Evolutionary conservation across 148 eudicot genomes (phyloP).

Genomic region (Camellia japonica): DNA sequence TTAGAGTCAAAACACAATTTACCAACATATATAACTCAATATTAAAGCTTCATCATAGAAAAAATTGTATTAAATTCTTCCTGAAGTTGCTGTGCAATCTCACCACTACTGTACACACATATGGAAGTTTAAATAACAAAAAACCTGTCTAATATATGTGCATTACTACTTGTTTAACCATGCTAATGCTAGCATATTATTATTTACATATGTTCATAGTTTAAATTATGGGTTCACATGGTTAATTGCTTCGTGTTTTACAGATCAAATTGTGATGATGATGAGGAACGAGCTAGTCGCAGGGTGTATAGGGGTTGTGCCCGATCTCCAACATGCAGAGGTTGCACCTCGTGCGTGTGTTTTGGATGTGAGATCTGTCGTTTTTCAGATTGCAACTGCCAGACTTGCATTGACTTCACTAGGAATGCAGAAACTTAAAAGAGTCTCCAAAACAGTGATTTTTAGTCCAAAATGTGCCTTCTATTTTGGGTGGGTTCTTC

Average conservation of each 20-base stretch:
- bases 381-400: conserved; percentile 64
- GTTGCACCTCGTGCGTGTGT: conserved; percentile 75
- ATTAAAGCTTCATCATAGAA: too few relatives aligned
- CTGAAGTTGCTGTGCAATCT: neutral
- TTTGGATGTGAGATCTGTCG: conserved; percentile 71
- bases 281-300: conserved; percentile 69
- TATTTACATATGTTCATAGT: neutral
- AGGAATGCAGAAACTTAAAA: conserved; percentile 31
- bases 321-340: conserved; percentile 50
- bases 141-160: neutral
- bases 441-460: neutral
- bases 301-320: conserved; percentile 58
- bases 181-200: neutral
- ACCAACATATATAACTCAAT: neutral
- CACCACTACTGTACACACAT: too few relatives aligned
- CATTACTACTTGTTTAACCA: neutral
- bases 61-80: neutral
- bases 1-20: neutral
- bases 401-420: conserved; percentile 61
- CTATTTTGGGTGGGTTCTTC: conserved; percentile 8
- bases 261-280: conserved; percentile 55
- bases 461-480: neutral
- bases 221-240: neutral
- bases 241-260: conserved; percentile 10
- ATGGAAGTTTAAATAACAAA: too few relatives aligned